Evolutionary conservation across 129 eudicot genomes (phyloP).

Genomic region (Flaveria robusta): DNA sequence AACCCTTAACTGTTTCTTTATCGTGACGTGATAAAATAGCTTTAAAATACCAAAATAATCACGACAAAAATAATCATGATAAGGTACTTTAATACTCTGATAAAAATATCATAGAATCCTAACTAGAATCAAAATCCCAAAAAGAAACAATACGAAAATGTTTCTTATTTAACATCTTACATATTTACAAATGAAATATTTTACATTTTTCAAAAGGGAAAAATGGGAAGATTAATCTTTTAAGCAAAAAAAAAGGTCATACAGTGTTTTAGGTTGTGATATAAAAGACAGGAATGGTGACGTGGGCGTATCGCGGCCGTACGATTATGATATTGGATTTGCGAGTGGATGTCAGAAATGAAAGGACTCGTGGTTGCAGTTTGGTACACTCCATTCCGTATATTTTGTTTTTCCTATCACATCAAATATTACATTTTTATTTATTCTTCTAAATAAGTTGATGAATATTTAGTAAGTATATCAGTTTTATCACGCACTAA

Average conservation of each 20-base stretch:
- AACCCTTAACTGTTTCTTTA: no score
- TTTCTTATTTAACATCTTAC: no score
- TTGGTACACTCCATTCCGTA: slow-evolving; percentile 45
- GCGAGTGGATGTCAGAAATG: slow-evolving; percentile 32
- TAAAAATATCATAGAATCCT: no score
- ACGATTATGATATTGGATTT: slow-evolving; percentile 23
- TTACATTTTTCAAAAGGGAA: neutral
- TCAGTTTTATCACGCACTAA: no score
- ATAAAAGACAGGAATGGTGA: slow-evolving; percentile 26
- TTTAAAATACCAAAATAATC: no score
- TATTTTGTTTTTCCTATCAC: slow-evolving; percentile 31
- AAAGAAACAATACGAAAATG: no score
- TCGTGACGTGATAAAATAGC: no score
- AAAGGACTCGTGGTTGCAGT: slow-evolving; percentile 38
- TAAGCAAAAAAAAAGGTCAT: slow-evolving; percentile 6
- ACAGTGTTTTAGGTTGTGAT: slow-evolving; percentile 5
- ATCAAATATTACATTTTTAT: neutral
- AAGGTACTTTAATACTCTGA: no score
- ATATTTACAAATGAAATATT: no score
- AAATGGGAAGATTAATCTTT: neutral
- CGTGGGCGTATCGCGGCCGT: slow-evolving; percentile 36
- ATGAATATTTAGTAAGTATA: no score
- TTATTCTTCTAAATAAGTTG: neutral
- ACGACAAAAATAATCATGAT: no score
- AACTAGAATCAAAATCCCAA: no score